Evolutionary conservation across 352 stramenopile genomes (phyloP).

Genomic region (Phytophthora macrochlamydospora): DNA sequence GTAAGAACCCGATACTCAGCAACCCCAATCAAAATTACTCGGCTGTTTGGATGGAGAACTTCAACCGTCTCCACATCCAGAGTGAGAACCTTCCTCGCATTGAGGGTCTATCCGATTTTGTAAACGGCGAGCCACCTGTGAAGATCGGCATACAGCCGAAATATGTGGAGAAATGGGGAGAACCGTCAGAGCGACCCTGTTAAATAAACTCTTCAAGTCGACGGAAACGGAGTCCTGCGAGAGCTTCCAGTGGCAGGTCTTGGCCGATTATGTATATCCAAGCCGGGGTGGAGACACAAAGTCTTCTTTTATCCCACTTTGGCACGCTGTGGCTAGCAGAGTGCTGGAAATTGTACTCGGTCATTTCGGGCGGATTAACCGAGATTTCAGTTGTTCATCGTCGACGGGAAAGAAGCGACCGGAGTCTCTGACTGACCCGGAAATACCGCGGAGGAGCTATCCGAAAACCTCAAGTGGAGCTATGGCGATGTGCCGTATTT

Average conservation of each 20-base stretch:
- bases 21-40: too few species aligned
- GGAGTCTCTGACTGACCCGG: background rate
- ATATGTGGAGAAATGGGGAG: background rate
- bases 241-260: slow-evolving; percentile 11
- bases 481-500: slow-evolving; percentile 39
- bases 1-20: too few species aligned
- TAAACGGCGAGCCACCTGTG: background rate
- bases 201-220: slow-evolving; percentile 26
- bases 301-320: slow-evolving; percentile 37
- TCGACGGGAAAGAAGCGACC: slow-evolving; percentile 23
- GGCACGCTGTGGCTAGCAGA: slow-evolving; percentile 30
- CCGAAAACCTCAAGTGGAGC: slow-evolving; percentile 14
- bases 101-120: background rate
- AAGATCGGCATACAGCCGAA: background rate
- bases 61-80: too few species aligned
- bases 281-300: slow-evolving; percentile 21
- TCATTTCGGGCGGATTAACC: slow-evolving; percentile 29
- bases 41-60: background rate
- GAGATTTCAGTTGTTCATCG: slow-evolving; percentile 13
- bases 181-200: background rate
- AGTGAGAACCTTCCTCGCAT: too few species aligned
- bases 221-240: slow-evolving; percentile 24
- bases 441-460: background rate
- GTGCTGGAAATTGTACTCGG: slow-evolving; percentile 25
- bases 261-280: slow-evolving; percentile 16